Conservation (phyloP, 805 yeast species). For the Blastobotrys americana region DNA sequence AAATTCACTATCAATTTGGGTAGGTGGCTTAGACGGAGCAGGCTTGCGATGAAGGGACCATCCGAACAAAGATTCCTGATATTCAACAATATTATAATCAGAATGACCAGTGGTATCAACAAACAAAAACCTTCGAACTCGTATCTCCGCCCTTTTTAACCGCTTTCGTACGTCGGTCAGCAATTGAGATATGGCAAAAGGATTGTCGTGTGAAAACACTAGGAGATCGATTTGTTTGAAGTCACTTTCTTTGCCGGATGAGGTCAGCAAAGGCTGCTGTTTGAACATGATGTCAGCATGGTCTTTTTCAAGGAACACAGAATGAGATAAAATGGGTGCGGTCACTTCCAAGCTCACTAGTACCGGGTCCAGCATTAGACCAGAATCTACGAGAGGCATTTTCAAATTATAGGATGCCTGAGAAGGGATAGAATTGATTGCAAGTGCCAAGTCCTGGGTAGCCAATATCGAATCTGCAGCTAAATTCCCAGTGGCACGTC, state of each 20-base stretch:
- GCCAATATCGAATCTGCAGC: not conserved
- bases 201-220: not conserved
- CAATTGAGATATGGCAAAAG: not conserved
- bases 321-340: not conserved
- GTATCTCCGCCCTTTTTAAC: not conserved
- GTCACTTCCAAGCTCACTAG: not conserved
- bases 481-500: not conserved
- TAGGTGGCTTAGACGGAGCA: not conserved
- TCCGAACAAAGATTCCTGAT: not conserved
- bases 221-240: not conserved
- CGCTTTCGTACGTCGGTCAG: not conserved
- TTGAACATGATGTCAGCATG: not conserved
- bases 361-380: not conserved
- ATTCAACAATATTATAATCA: not conserved
- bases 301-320: not conserved
- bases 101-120: not conserved
- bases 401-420: not conserved
- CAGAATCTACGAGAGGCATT: not conserved
- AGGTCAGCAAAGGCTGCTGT: not conserved
- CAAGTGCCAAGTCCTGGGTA: not conserved
- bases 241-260: not conserved
- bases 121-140: not conserved
- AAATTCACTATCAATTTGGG: not conserved
- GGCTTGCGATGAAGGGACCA: not conserved
- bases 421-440: not conserved